Conservation (phyloP, 352 stramenopile species). For the Globisporangium nagaii region DNA sequence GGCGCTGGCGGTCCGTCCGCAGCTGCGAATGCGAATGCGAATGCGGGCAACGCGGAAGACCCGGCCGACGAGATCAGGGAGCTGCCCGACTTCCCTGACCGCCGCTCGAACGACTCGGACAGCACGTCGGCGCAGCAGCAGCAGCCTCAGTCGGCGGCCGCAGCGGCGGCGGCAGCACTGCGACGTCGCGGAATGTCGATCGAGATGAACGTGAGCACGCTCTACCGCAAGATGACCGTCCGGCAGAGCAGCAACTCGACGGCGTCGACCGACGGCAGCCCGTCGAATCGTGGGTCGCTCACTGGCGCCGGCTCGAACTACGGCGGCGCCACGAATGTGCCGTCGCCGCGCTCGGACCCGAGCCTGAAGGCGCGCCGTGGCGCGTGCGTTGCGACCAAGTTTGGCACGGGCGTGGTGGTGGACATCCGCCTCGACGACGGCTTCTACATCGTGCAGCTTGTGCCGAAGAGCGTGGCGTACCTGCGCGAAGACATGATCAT, state of each 20-base stretch:
- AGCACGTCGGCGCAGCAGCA: slow-evolving; percentile 8
- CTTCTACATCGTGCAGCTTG: slow-evolving; percentile 73
- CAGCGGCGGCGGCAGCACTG: slow-evolving; percentile 19
- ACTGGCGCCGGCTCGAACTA: slow-evolving; percentile 15
- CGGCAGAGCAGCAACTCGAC: slow-evolving; percentile 35
- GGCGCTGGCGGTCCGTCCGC: too few species aligned
- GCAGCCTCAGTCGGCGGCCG: slow-evolving; percentile 22
- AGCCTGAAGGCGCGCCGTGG: slow-evolving; percentile 42
- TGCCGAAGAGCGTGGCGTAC: slow-evolving; percentile 68
- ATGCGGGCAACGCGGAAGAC: neutral
- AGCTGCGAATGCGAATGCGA: neutral
- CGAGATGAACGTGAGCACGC: slow-evolving; percentile 41
- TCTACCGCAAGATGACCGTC: slow-evolving; percentile 51
- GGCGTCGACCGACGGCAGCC: slow-evolving; percentile 9
- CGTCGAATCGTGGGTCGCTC: slow-evolving; percentile 14
- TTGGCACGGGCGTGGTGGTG: slow-evolving; percentile 68
- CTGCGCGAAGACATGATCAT: slow-evolving; percentile 62
- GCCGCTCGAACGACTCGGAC: slow-evolving; percentile 6
- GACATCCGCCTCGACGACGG: slow-evolving; percentile 65
- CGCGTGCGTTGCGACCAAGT: slow-evolving; percentile 68
- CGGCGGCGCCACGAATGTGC: slow-evolving; percentile 8
- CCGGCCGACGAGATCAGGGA: slow-evolving; percentile 30
- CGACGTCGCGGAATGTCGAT: slow-evolving; percentile 47
- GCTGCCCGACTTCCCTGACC: slow-evolving; percentile 32
- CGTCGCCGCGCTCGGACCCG: slow-evolving; percentile 26